A percentile compares a stretch with the other conserved stretches of the same genome.
Conservation (phyloP, 1,139 yeast genomes). For the Candida sanyaensis region DNA sequence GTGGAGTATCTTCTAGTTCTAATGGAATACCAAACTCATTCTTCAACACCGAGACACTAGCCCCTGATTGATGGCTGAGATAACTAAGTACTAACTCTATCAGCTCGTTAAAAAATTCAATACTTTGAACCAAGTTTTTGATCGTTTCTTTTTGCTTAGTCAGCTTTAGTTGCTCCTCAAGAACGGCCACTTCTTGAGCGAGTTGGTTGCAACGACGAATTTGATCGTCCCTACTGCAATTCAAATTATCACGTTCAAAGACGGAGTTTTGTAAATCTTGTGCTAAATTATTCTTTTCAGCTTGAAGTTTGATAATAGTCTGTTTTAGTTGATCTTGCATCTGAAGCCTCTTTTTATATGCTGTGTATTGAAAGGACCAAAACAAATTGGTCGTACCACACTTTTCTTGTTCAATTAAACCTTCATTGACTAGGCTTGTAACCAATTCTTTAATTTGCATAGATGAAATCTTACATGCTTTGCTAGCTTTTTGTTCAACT, state of each 20-base stretch:
- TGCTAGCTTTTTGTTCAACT: slow-evolving; percentile 47
- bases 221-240: slow-evolving; percentile 3
- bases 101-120: slow-evolving; percentile 17
- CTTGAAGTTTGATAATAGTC: slow-evolving; percentile 11
- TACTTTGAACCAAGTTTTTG: slow-evolving; percentile 7
- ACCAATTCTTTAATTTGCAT: slow-evolving; percentile 54
- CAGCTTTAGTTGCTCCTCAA: slow-evolving; percentile 5
- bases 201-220: slow-evolving; percentile 4
- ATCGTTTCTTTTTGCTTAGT: slow-evolving; percentile 5
- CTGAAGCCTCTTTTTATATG: slow-evolving; percentile 16
- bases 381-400: slow-evolving; percentile 56
- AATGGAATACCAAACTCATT: slow-evolving; percentile 17
- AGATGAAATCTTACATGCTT: slow-evolving; percentile 44
- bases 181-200: not conserved
- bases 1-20: slow-evolving; percentile 15
- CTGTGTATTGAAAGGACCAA: slow-evolving; percentile 52
- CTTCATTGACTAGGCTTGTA: slow-evolving; percentile 46
- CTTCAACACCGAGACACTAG: slow-evolving; percentile 8
- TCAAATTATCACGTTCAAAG: slow-evolving; percentile 4
- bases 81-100: slow-evolving; percentile 16
- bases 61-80: slow-evolving; percentile 13
- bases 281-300: slow-evolving; percentile 7
- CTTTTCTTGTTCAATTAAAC: slow-evolving; percentile 49
- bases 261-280: slow-evolving; percentile 3
- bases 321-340: slow-evolving; percentile 18